phyloP scores from a whole-genome alignment of 768 basidiomycete genomes.

The Rubroboletus satanas region DNA sequence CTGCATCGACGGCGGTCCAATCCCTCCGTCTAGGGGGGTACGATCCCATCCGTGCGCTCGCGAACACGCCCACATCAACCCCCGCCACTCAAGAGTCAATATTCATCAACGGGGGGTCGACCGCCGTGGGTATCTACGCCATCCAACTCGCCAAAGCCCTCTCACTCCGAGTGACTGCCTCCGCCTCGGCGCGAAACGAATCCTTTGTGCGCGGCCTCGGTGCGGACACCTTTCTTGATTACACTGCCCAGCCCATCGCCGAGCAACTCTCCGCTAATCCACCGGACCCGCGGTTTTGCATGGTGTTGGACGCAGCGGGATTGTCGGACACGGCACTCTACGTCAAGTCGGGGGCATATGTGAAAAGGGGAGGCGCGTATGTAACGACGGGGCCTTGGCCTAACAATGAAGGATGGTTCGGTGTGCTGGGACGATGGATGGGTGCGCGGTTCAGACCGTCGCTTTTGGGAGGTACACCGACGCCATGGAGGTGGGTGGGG shows the following conservation, averaged over 20 bases:
- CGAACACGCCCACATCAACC: neutral
- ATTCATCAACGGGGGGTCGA: slow-evolving; percentile 69
- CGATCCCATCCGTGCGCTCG: slow-evolving; percentile 36
- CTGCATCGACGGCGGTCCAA: slow-evolving; percentile 56
- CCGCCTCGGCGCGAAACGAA: slow-evolving; percentile 58
- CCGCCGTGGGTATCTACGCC: slow-evolving; percentile 63
- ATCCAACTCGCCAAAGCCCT: slow-evolving; percentile 69
- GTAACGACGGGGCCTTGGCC: slow-evolving; percentile 51
- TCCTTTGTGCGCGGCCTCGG: slow-evolving; percentile 55
- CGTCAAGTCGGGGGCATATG: slow-evolving; percentile 46
- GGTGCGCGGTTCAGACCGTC: slow-evolving; percentile 32
- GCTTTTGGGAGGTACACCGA: slow-evolving; percentile 51
- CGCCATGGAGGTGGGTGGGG: slow-evolving; percentile 43
- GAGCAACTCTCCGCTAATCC: slow-evolving; percentile 43
- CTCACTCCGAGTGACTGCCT: slow-evolving; percentile 55
- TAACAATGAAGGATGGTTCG: slow-evolving; percentile 17
- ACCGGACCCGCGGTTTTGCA: slow-evolving; percentile 49
- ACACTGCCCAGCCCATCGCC: slow-evolving; percentile 49
- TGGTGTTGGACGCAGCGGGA: slow-evolving; percentile 59
- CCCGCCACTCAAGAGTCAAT: slow-evolving; percentile 42
- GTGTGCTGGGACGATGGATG: neutral
- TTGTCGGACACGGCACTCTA: slow-evolving; percentile 48
- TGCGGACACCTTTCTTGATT: slow-evolving; percentile 69
- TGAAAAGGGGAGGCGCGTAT: slow-evolving; percentile 49
- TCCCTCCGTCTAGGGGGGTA: slow-evolving; percentile 45